Evolutionary conservation across 805 yeast genomes (phyloP).

Genomic region (Candida tallmaniae): DNA sequence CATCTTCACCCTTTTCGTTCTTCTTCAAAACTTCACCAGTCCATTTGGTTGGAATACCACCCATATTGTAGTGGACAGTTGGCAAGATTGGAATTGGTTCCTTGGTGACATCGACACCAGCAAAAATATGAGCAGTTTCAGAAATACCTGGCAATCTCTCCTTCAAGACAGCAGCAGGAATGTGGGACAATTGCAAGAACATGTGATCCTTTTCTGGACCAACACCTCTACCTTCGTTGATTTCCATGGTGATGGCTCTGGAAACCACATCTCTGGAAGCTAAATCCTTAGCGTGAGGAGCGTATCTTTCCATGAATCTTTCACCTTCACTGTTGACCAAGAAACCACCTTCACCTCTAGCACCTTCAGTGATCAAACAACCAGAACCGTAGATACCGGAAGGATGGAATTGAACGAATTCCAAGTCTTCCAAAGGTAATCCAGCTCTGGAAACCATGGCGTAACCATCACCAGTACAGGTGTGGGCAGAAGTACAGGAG

Average conservation of each 20-base stretch:
- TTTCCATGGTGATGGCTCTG: constrained; percentile 97
- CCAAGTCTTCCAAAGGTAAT: constrained; percentile 94
- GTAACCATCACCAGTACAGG: constrained; percentile 98
- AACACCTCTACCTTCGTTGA: constrained; percentile 98
- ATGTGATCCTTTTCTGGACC: constrained; percentile 96
- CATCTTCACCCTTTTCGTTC: constrained; percentile 85
- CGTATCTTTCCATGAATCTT: constrained; percentile 99
- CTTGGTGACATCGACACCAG: constrained; percentile 99
- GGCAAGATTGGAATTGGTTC: constrained; percentile 98
- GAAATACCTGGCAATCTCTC: constrained; percentile 99
- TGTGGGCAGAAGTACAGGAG: constrained; percentile 98
- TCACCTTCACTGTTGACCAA: constrained; percentile 96
- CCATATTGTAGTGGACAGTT: constrained; percentile 99
- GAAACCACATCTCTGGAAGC: constrained; percentile 99
- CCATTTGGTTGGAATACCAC: constrained; percentile 98
- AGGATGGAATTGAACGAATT: constrained; percentile 98
- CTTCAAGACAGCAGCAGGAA: constrained; percentile 85
- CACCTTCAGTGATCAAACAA: constrained; percentile 98
- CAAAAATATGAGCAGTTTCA: constrained; percentile 96
- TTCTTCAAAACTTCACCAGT: constrained; percentile 88
- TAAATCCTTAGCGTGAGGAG: constrained; percentile 97
- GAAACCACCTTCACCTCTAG: constrained; percentile 99
- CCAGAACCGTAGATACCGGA: constrained; percentile 99
- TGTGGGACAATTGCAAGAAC: constrained; percentile 87
- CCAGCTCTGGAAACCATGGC: constrained; percentile 99